These are phyloP conservation scores for Coprinopsis marcescibilis DNA, from an alignment of 768 basidiomycete species.

Conservation along the genomic window DNA sequence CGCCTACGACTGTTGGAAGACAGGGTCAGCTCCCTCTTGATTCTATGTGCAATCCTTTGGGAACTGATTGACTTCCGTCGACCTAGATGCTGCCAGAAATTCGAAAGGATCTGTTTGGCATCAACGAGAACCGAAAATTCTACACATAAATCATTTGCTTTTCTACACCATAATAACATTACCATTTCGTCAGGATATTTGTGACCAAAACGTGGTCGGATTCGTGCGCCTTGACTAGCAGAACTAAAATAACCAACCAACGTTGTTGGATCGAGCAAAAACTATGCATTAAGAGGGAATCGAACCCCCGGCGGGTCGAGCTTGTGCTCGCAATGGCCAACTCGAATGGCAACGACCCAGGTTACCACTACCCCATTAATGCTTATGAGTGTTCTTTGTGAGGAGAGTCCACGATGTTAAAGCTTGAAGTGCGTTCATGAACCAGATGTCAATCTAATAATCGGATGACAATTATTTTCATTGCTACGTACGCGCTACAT, in stretches of 20 bases:
- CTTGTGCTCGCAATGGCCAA: too few species aligned
- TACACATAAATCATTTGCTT: slow-evolving; percentile 45
- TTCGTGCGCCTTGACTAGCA: neutral
- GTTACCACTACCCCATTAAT: slow-evolving; percentile 16
- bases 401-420: neutral
- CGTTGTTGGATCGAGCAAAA: neutral
- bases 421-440: neutral
- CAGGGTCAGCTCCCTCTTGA: slow-evolving; percentile 48
- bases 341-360: slow-evolving; percentile 14
- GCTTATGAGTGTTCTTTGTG: neutral
- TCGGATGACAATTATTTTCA: too few species aligned
- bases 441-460: slow-evolving; percentile 14
- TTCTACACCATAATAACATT: neutral
- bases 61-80: neutral
- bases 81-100: slow-evolving; percentile 93
- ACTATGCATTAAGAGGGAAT: slow-evolving; percentile 49
- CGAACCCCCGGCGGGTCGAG: slow-evolving; percentile 85
- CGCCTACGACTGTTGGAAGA: slow-evolving; percentile 85
- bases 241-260: too few species aligned
- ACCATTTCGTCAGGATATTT: too few species aligned
- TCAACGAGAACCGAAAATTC: slow-evolving; percentile 90
- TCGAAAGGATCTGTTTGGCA: slow-evolving; percentile 80
- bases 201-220: too few species aligned
- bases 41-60: neutral
- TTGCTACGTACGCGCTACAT: too few species aligned